Evolutionary conservation across 345 rosid species (phyloP), one percentile per base, ranked within the genome.

Genomic region (Punica granatum): DNA sequence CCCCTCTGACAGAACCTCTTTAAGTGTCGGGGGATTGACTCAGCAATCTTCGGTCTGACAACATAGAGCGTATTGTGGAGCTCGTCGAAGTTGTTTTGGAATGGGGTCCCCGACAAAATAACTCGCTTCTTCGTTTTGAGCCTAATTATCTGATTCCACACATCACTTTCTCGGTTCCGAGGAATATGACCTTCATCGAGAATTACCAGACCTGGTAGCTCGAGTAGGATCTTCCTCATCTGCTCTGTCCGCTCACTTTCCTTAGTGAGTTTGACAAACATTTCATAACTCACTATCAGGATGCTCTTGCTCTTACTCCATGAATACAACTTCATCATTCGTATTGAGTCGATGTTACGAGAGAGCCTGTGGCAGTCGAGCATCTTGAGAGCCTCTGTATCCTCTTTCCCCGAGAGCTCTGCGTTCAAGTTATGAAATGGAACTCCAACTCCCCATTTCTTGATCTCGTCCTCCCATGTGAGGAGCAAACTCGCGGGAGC

Each of bases 101-200:
- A 90, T 0, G 90, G 91, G 33, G 97, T 91, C 60, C 97, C 97
- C 0, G 97, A 88, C 34, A 91, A 90, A 66, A 88, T 83, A 48
- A 91, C 79, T 19, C 88, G 83, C 75, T 74, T 88, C 49, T 74
- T 68, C 1, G 96, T 86, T 56, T 70, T 74, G 12, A 88, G 70
- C 23, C 75, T 79, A 4, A 81, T 66, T n/a, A 87, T 75, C 70
- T 82, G 85, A 73, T 83, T 81, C 88, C 90, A 91, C 54, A 91
- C 77, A 28, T 43, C 53, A 62, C 88, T 84, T 1, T 66, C 69
- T 32, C 77, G 69, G 66, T 91, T 91, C 8, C 96, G 85, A 6
- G 96, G 82, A 0, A 85, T 89, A 70, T 91, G 97, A 12, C 97
- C 96, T 80, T 91, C 96, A 44, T 91, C 97, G 44, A 91, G 84